These are phyloP conservation scores for Amauroascus verrucosus DNA, from an alignment of 2,329 filamentous ascomycete species.

Conservation along the genomic window DNA sequence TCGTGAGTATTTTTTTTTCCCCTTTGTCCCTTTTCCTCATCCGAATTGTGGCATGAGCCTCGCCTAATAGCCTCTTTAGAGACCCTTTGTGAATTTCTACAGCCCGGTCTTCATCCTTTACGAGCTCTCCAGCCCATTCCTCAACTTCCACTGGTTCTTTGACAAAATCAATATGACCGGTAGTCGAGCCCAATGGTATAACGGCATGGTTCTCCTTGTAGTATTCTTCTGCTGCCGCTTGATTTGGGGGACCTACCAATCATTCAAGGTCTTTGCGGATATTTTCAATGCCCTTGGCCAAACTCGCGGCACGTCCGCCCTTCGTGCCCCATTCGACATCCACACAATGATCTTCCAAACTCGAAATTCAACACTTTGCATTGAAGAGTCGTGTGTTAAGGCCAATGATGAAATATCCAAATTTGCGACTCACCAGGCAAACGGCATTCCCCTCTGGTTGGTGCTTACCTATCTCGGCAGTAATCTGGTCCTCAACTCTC, in stretches of 20 bases:
- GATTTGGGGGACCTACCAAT: slow-evolving; percentile 53
- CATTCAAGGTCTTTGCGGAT: slow-evolving; percentile 49
- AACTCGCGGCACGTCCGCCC: slow-evolving; percentile 26
- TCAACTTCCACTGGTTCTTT: slow-evolving; percentile 62
- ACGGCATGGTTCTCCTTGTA: slow-evolving; percentile 49
- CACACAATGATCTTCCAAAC: slow-evolving; percentile 28
- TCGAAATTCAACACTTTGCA: slow-evolving; percentile 29
- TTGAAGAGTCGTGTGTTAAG: slow-evolving; percentile 31
- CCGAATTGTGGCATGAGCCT: not conserved
- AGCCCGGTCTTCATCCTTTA: slow-evolving; percentile 56
- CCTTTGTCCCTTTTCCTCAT: not conserved
- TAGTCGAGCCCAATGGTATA: slow-evolving; percentile 51
- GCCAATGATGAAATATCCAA: slow-evolving; percentile 41
- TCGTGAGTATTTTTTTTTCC: slow-evolving; percentile 42
- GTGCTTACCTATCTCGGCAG: slow-evolving; percentile 47
- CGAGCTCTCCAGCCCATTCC: slow-evolving; percentile 55
- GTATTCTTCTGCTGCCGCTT: slow-evolving; percentile 54
- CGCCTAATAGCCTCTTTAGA: slow-evolving; percentile 29
- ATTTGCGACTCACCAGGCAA: slow-evolving; percentile 34
- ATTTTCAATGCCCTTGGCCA: slow-evolving; percentile 46
- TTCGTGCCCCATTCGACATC: slow-evolving; percentile 25
- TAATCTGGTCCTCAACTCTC: slow-evolving; percentile 50
- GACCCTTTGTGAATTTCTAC: slow-evolving; percentile 57
- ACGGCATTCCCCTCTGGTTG: slow-evolving; percentile 48
- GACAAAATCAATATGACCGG: slow-evolving; percentile 58